Evolutionary conservation across 2,329 filamentous ascomycete genomes (phyloP), one percentile per base, ranked within the genome.

Genomic region (Hymenoscyphus fructigenus): DNA sequence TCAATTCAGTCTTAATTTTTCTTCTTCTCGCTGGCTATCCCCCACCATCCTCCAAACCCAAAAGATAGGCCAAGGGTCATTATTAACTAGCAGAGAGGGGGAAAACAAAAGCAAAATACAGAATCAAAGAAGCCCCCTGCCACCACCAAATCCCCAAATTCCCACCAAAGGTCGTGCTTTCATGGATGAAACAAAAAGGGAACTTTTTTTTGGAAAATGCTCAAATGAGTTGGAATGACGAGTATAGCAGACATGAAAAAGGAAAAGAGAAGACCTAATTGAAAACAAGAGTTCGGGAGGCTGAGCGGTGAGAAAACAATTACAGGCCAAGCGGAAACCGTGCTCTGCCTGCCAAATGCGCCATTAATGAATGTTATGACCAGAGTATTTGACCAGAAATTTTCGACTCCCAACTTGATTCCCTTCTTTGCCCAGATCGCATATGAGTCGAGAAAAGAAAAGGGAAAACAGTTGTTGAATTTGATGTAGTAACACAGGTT

Each of bases 401-500:
- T 23, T 32, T 28, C 34, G 9, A 28, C 14, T 26, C 14, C 28
- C 38, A 50, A 59, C n/a, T 50, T 38, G 20, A 36, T 26, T 53
- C n/a, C 55, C 23, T 55, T 59, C 59, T 32, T 63, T 61, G 28
- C 38, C 60, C 50, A 57, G 38, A 61, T 58, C 38, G 55, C 34
- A 38, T 6, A 47, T 47, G 53, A 62, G 55, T 53, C 20, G 53
- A 61, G 59, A 60, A 34, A 53, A 44, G 50, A 59, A 28, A 58
- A 26, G 34, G 20, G 50, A 59, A 64, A 67, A 69, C 38, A 63
- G 57, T 57, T 36, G 61, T 61, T 65, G 50, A 61, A 57, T 66
- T 63, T 63, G 62, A 69, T 69, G 68, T 75, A 74, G 68, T 75
- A 74, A 74, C 72, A 75, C 73, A 74, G 67, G 62, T 66, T 71